These are phyloP conservation scores for Schwanniomyces polymorphus DNA, from an alignment of 805 yeast species.

Conservation along the genomic window DNA sequence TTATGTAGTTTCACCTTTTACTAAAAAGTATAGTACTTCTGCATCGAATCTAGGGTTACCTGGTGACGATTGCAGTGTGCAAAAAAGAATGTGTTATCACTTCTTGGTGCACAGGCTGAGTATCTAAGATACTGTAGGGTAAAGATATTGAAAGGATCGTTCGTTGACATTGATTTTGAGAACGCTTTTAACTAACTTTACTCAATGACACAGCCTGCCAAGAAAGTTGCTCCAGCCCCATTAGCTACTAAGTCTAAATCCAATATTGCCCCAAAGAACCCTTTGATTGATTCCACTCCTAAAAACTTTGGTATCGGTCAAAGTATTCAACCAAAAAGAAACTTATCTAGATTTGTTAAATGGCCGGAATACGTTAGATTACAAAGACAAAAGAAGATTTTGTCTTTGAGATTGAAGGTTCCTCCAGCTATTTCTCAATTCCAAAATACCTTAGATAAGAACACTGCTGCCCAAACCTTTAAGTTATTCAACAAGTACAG, in stretches of 20 bases:
- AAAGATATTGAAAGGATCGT: constrained; percentile 21
- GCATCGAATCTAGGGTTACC: not conserved
- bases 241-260: constrained; percentile 37
- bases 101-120: constrained; percentile 48
- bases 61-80: not conserved
- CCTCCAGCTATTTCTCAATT: constrained; percentile 98
- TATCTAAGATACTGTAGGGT: constrained; percentile 44
- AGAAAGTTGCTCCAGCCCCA: constrained; percentile 50
- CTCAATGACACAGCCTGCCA: constrained; percentile 61
- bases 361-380: constrained; percentile 99
- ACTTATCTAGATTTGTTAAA: constrained; percentile 95
- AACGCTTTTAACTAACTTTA: constrained; percentile 26
- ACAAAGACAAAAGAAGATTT: constrained; percentile 98
- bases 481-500: constrained; percentile 98
- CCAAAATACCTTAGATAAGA: constrained; percentile 94
- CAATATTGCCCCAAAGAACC: constrained; percentile 28
- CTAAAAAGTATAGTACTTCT: constrained; percentile 1
- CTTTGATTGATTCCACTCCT: constrained; percentile 65
- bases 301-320: constrained; percentile 97
- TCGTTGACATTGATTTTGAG: constrained; percentile 23
- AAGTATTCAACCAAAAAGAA: constrained; percentile 91
- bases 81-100: constrained; percentile 29
- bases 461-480: constrained; percentile 96
- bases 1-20: not conserved
- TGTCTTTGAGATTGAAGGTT: constrained; percentile 94